A percentile compares a stretch with the other conserved stretches of the same genome.
Evolutionary conservation across 2,329 filamentous ascomycete species (phyloP).

Genomic region (Amesomyces nigricolor): DNA sequence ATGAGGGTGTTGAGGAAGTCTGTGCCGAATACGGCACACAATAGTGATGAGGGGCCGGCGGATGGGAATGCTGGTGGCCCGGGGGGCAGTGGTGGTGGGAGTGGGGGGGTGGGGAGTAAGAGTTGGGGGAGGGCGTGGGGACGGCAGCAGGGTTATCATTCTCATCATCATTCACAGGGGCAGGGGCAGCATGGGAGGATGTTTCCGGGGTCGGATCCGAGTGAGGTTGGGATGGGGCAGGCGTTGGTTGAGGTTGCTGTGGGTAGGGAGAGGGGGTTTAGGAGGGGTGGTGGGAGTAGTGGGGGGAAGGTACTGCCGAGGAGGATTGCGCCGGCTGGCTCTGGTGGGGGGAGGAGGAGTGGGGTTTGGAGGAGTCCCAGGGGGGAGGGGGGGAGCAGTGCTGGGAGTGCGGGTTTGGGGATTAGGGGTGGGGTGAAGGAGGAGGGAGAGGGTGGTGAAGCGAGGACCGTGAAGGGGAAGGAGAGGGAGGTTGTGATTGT

Average conservation of each 20-base stretch:
- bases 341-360: not conserved
- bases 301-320: not conserved
- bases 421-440: not conserved
- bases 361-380: constrained; percentile 15
- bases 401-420: constrained; percentile 3
- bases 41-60: constrained; percentile 35
- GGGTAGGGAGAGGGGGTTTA: not conserved
- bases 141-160: not conserved
- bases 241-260: constrained; percentile 33
- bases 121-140: not conserved
- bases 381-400: constrained; percentile 15
- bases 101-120: constrained; percentile 33
- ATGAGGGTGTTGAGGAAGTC: constrained; percentile 57
- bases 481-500: constrained; percentile 39
- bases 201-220: constrained; percentile 8
- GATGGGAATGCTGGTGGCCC: not conserved
- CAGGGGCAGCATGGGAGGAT: constrained; percentile 17
- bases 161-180: not conserved
- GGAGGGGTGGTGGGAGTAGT: constrained; percentile 14
- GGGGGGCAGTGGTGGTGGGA: not conserved
- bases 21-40: constrained; percentile 44
- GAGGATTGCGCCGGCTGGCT: not conserved
- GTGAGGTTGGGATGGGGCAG: constrained; percentile 3
- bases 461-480: constrained; percentile 39
- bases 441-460: not conserved